Evolutionary conservation across 352 stramenopile genomes (phyloP).

Genomic region (Globisporangium irregulare): DNA sequence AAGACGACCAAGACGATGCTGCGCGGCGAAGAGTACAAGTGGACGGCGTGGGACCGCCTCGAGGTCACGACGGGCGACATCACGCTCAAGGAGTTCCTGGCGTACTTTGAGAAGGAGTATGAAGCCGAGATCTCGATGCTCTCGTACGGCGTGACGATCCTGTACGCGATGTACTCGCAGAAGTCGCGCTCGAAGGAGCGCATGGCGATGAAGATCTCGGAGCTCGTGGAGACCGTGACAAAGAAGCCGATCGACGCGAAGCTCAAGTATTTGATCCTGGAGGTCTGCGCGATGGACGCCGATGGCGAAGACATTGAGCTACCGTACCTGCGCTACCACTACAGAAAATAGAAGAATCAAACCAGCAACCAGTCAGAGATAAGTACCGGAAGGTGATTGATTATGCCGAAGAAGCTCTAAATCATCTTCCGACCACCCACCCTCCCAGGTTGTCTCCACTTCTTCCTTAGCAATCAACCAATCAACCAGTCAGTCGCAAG

Average conservation of each 20-base stretch:
- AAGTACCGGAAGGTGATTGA: neutral
- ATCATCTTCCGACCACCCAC: neutral
- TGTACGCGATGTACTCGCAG: slow-evolving; percentile 88
- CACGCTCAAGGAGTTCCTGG: slow-evolving; percentile 95
- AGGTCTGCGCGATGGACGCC: slow-evolving; percentile 95
- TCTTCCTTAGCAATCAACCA: neutral
- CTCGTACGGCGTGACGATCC: slow-evolving; percentile 93
- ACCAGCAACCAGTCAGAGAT: neutral
- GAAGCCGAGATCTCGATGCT: slow-evolving; percentile 98
- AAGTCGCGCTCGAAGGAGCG: slow-evolving; percentile 91
- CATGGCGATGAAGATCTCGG: slow-evolving; percentile 96
- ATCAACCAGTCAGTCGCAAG: neutral
- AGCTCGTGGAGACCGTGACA: slow-evolving; percentile 94
- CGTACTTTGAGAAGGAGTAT: slow-evolving; percentile 95
- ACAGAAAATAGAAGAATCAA: slow-evolving; percentile 34
- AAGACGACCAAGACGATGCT: slow-evolving; percentile 92
- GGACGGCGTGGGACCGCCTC: slow-evolving; percentile 97
- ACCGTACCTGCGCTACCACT: slow-evolving; percentile 92
- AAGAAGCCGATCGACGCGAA: slow-evolving; percentile 95
- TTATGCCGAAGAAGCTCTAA: neutral
- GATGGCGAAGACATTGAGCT: slow-evolving; percentile 96
- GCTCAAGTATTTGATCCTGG: slow-evolving; percentile 96
- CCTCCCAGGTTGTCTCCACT: neutral
- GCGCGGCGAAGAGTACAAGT: slow-evolving; percentile 95
- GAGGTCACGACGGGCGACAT: slow-evolving; percentile 95